Evolutionary conservation across 352 stramenopile genomes (phyloP).

Genomic region (Globisporangium carolinianum): DNA sequence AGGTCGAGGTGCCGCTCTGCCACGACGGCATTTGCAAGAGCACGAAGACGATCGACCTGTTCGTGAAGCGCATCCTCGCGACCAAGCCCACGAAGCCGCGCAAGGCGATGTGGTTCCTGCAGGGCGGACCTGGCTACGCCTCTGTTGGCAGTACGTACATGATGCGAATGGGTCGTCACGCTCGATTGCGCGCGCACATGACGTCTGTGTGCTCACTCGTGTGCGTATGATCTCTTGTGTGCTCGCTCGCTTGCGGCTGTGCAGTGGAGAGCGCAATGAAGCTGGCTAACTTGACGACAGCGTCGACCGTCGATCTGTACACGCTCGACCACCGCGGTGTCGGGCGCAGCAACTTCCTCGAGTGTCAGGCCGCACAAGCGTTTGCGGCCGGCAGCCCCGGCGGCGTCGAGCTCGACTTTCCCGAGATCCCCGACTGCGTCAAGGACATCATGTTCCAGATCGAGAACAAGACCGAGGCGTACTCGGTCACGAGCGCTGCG

Average conservation of each 20-base stretch:
- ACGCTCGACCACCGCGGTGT: constrained; percentile 17
- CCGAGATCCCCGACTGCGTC: constrained; percentile 10
- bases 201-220: no score
- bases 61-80: constrained; percentile 17
- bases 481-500: constrained; percentile 39
- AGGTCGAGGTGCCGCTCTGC: constrained; percentile 26
- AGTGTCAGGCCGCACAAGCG: constrained; percentile 10
- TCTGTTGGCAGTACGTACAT: constrained; percentile 6
- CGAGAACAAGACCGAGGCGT: constrained; percentile 54
- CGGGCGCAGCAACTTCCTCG: constrained; percentile 10
- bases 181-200: not conserved
- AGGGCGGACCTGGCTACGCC: constrained; percentile 20
- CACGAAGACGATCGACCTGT: constrained; percentile 21
- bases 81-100: not conserved
- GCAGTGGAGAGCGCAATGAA: constrained; percentile 15
- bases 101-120: constrained; percentile 19
- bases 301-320: constrained; percentile 10
- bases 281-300: not conserved
- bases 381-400: constrained; percentile 3
- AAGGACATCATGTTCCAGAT: constrained; percentile 37
- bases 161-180: no score
- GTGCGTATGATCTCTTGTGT: no score
- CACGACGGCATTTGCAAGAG: constrained; percentile 15
- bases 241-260: no score
- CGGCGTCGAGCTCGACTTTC: not conserved